Conservation (phyloP, 1,139 yeast species). For the Taphrina betulina region DNA sequence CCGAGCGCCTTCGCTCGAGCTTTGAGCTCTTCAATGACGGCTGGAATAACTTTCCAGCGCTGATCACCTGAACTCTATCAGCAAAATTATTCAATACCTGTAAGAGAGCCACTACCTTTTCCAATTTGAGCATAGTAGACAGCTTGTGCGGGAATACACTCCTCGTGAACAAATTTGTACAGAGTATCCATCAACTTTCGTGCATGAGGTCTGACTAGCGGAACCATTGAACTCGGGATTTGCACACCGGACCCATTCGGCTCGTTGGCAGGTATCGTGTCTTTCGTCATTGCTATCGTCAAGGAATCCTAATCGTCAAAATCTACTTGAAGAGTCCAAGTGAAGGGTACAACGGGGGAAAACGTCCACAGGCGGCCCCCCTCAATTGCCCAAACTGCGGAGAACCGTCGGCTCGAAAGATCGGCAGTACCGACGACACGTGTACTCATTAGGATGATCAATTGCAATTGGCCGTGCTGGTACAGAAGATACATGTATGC, state of each 20-base stretch:
- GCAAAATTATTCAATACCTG: too few relatives aligned
- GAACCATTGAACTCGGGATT: constrained; percentile 25
- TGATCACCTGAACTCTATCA: constrained; percentile 46
- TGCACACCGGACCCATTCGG: constrained; percentile 31
- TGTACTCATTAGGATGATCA: too few relatives aligned
- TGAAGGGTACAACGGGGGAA: too few relatives aligned
- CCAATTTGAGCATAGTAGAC: constrained; percentile 50
- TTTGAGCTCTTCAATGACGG: constrained; percentile 56
- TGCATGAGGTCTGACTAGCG: constrained; percentile 31
- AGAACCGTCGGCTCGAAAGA: too few relatives aligned
- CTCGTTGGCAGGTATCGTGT: constrained; percentile 29
- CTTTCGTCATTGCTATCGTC: constrained; percentile 25
- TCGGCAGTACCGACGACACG: too few relatives aligned
- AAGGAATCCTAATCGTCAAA: too few relatives aligned
- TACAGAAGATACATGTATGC: too few relatives aligned
- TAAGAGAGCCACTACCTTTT: too few relatives aligned
- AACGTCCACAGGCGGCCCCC: too few relatives aligned
- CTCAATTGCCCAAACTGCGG: too few relatives aligned
- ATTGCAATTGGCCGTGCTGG: too few relatives aligned
- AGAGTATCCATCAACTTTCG: constrained; percentile 24
- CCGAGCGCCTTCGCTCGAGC: constrained; percentile 57
- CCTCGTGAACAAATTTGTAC: constrained; percentile 47
- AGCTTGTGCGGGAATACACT: constrained; percentile 60
- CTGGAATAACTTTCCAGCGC: constrained; percentile 57
- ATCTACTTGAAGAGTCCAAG: too few relatives aligned